Evolutionary conservation across 2,329 filamentous ascomycete species (phyloP).

Genomic region (Blastomyces emzantsi): DNA sequence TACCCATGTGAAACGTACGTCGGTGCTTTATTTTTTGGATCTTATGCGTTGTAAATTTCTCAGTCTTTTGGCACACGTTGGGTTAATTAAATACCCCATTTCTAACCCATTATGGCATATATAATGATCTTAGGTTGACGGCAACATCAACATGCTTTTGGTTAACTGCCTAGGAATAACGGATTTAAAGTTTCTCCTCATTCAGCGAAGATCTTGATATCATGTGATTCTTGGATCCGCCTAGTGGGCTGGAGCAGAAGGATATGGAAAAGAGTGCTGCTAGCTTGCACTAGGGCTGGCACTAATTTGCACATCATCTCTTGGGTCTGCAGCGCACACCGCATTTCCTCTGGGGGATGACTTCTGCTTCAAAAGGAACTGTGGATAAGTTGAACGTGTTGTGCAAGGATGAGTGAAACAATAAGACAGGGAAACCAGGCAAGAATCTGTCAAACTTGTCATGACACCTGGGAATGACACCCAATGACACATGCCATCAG

Average conservation of each 20-base stretch:
- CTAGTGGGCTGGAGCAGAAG: not conserved
- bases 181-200: not conserved
- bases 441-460: not conserved
- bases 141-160: not conserved
- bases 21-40: not conserved
- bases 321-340: not conserved
- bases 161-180: not conserved
- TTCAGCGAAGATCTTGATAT: not conserved
- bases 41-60: not conserved
- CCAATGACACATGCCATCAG: not conserved
- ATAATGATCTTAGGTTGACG: not conserved
- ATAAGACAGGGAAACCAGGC: not conserved
- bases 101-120: not conserved
- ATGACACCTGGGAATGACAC: constrained; percentile 7
- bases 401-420: not conserved
- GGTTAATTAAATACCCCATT: not conserved
- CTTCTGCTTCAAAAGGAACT: not conserved
- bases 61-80: not conserved
- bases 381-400: not conserved
- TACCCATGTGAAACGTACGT: not conserved
- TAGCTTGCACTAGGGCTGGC: not conserved
- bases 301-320: not conserved
- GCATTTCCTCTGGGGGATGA: not conserved
- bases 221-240: not conserved
- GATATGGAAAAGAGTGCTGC: not conserved